Base-by-base conservation (phyloP, 495 filamentous ascomycete species). In the Hypoxylon perforatum region DNA sequence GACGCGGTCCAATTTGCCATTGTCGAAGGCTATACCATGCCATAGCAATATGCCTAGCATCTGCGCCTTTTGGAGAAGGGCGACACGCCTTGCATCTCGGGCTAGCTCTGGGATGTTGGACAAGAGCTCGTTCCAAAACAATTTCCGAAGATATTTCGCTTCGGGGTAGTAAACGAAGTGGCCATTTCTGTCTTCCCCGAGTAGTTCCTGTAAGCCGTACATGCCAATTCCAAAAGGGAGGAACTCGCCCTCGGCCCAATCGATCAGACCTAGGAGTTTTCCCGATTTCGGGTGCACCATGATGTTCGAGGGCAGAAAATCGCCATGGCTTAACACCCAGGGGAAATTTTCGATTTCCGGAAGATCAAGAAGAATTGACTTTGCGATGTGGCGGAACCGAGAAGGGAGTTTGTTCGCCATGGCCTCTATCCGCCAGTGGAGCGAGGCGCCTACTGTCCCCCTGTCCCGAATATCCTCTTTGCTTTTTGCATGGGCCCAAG, bases 171-270 rank as follows among this genome's bases (percentile, higher is more conserved):
- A 87, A 25, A 59, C 62, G 53, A 79, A 82, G 35, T 58, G 70
- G 8, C 72, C 68, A 17, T 64, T 56, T 23, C 28, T 60, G 12
- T 72, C 69, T 58, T 79, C 77, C 10, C 86, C 83, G 0, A 88
- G 74, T 1, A 88, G 58, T 65, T 82, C 80, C 61, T 88, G 85
- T 1, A 87, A 63, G 1, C 85, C 85, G 57, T 87, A 87, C 49
- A 87, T 69, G 25, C 80, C 80, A 10, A 83, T 76, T 6, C 86
- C 86, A 67, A 85, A 85, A 11, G 86, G 85, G 14, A 87, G 70
- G 46, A 70, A 77, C 69, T 88, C 86, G 0, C 82, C 82, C 63
- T 89, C 86, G 0, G 85, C 84, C 86, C 87, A 91, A 62, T 88
- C 86, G 5, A 90, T 73, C 4, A 88, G 55, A 0, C 87, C 87